phyloP scores from a whole-genome alignment of 805 yeast species.

The Candida tibetensis region DNA sequence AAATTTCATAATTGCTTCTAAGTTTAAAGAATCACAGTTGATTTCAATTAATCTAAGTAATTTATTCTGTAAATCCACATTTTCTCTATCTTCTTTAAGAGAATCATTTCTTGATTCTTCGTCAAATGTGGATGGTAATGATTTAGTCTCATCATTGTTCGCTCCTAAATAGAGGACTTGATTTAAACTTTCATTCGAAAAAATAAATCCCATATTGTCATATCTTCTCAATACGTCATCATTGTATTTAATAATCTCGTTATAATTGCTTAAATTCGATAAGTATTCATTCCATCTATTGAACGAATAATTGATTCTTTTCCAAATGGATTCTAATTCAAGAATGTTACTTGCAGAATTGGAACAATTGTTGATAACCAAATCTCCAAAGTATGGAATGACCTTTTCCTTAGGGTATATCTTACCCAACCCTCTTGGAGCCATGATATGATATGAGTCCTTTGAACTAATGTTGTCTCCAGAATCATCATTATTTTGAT shows the following conservation, averaged over 20 bases:
- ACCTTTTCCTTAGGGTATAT: conserved; percentile 72
- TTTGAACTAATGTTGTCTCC: conserved; percentile 31
- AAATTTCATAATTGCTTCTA: conserved; percentile 56
- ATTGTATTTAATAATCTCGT: conserved; percentile 37
- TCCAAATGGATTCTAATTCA: conserved; percentile 63
- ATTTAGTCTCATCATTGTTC: conserved; percentile 30
- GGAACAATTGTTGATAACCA: conserved; percentile 48
- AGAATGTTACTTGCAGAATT: conserved; percentile 32
- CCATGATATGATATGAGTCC: conserved; percentile 68
- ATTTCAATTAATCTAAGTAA: conserved; percentile 45
- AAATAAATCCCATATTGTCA: conserved; percentile 41
- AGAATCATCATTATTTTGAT: conserved; percentile 6
- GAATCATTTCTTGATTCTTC: conserved; percentile 4
- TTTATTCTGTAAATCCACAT: conserved; percentile 23
- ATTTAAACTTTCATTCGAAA: conserved; percentile 42
- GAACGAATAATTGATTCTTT: conserved; percentile 67
- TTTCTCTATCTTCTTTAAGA: conserved; percentile 6
- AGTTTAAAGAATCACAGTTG: conserved; percentile 44
- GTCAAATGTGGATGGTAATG: conserved; percentile 15
- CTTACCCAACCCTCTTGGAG: conserved; percentile 84
- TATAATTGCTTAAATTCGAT: conserved; percentile 44
- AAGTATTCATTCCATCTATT: conserved; percentile 81
- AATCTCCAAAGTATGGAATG: conserved; percentile 89
- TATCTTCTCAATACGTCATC: conserved; percentile 39
- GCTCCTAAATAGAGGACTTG: conserved; percentile 41